phyloP scores from a whole-genome alignment of 352 stramenopile species.

The Globisporangium cylindrosporum region DNA sequence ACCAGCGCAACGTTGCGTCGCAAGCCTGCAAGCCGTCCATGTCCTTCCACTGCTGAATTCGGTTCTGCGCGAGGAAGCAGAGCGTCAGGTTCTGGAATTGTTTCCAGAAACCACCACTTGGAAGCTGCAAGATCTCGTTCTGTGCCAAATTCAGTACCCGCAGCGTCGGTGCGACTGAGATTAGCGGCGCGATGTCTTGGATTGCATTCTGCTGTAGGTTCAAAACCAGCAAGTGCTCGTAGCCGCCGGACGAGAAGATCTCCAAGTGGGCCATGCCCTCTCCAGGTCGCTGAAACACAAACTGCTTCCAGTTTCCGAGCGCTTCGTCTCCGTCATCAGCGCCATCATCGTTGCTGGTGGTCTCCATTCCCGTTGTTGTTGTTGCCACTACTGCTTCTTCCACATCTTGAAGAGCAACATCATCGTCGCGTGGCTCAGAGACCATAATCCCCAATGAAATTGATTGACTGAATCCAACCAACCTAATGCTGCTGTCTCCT shows the following conservation, averaged over 20 bases:
- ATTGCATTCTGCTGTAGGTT: conserved; percentile 64
- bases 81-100: conserved; percentile 45
- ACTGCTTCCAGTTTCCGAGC: conserved; percentile 40
- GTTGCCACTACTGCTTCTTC: background rate
- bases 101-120: conserved; percentile 45
- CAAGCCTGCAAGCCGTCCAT: conserved; percentile 47
- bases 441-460: background rate
- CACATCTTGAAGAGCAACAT: background rate
- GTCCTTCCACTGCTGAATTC: conserved; percentile 42
- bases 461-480: background rate
- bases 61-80: conserved; percentile 62
- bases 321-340: conserved; percentile 12
- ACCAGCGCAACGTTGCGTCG: conserved; percentile 43
- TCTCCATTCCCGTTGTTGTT: background rate
- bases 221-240: conserved; percentile 55
- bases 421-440: background rate
- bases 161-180: conserved; percentile 36
- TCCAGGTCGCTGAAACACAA: conserved; percentile 50
- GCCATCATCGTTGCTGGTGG: background rate
- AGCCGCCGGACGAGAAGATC: conserved; percentile 35
- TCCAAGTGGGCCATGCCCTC: conserved; percentile 31
- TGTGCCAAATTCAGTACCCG: conserved; percentile 56
- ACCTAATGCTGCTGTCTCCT: background rate
- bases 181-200: conserved; percentile 50
- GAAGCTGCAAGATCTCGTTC: conserved; percentile 52